Evolutionary conservation across 2,329 filamentous ascomycete species (phyloP).

Genomic region (Colletotrichum sp.): DNA sequence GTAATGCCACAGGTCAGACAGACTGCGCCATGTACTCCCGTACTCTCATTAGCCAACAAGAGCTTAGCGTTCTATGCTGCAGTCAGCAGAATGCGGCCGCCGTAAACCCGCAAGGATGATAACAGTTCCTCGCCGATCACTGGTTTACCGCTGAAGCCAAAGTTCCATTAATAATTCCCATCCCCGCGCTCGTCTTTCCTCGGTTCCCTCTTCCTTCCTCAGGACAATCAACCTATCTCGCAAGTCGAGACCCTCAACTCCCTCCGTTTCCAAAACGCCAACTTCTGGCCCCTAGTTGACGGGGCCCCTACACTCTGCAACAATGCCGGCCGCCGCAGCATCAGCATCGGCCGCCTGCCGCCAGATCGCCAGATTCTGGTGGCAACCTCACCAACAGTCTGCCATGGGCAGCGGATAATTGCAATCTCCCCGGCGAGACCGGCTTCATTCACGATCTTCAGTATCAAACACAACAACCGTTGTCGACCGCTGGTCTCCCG

Average conservation of each 20-base stretch:
- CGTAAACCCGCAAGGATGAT: neutral
- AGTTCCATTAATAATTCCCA: neutral
- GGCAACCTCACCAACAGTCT: conserved; percentile 3
- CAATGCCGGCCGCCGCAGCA: conserved; percentile 15
- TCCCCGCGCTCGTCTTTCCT: neutral
- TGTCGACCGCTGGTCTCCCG: conserved; percentile 9
- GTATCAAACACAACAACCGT: neutral
- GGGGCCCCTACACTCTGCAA: conserved; percentile 23
- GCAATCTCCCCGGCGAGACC: conserved; percentile 5
- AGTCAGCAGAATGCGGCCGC: neutral
- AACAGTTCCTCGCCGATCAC: neutral
- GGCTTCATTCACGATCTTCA: neutral
- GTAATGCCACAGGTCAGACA: neutral
- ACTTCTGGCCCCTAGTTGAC: conserved; percentile 7
- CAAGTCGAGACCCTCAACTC: neutral
- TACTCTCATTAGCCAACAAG: neutral
- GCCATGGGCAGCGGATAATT: conserved; percentile 13
- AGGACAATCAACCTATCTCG: neutral
- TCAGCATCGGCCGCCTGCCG: neutral
- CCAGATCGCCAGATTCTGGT: conserved; percentile 2
- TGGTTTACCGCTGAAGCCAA: neutral
- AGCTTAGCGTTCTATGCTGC: neutral
- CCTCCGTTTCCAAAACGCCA: neutral
- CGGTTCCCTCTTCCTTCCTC: neutral
- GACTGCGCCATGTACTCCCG: neutral